Percentiles rank a stretch among this genome's conserved stretches.
phyloP scores from a whole-genome alignment of 352 stramenopile species.

The Globisporangium viniferum region DNA sequence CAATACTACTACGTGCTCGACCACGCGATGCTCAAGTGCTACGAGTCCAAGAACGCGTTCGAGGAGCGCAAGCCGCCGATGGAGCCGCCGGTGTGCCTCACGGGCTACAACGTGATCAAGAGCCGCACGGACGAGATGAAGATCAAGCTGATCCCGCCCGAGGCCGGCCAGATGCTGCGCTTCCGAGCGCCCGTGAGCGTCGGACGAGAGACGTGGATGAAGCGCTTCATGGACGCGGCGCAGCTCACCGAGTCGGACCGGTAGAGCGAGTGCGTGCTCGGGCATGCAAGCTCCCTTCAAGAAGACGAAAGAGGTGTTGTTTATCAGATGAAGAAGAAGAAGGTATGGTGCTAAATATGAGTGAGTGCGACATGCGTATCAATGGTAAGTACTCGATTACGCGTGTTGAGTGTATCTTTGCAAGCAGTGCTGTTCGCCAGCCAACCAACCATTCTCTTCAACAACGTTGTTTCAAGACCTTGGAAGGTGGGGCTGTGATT shows the following conservation, averaged over 20 bases:
- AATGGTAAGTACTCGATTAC: neutral
- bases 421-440: too few species aligned
- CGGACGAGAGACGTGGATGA: conserved; percentile 73
- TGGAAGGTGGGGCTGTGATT: neutral
- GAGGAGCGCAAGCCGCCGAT: conserved; percentile 57
- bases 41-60: conserved; percentile 70
- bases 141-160: conserved; percentile 71
- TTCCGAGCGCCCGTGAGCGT: conserved; percentile 73
- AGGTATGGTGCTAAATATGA: neutral
- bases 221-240: conserved; percentile 67
- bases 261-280: neutral
- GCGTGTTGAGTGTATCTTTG: neutral
- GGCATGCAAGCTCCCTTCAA: neutral
- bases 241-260: conserved; percentile 32
- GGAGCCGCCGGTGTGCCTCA: conserved; percentile 51
- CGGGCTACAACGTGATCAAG: conserved; percentile 63
- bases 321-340: neutral
- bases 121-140: conserved; percentile 79
- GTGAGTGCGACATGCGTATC: neutral
- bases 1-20: conserved; percentile 80
- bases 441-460: neutral
- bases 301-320: neutral
- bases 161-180: conserved; percentile 64
- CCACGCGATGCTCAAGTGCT: conserved; percentile 61
- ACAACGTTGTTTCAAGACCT: neutral